Percentiles rank a stretch among this genome's conserved stretches.
phyloP scores from a whole-genome alignment of 192 early-diverging fungal genomes.

The Fimicolochytrium jonesii region DNA sequence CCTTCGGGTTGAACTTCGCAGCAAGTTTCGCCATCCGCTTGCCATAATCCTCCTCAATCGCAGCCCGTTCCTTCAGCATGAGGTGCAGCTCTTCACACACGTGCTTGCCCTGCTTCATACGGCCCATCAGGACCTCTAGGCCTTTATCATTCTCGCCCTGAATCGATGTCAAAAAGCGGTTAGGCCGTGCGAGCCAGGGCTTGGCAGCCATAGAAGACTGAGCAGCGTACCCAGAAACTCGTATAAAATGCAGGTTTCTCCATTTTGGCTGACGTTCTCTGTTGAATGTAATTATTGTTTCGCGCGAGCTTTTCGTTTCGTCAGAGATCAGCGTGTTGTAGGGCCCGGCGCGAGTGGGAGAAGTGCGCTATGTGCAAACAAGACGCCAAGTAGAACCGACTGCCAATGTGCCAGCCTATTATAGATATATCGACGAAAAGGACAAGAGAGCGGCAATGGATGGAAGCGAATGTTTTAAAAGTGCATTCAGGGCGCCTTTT shows the following conservation, averaged over 20 bases:
- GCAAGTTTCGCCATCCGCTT: conserved; percentile 46
- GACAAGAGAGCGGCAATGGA: too few relatives aligned
- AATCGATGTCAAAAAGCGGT: neutral
- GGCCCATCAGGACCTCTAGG: conserved; percentile 40
- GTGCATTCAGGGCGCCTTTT: too few relatives aligned
- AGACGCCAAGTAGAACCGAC: too few relatives aligned
- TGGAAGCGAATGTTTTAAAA: too few relatives aligned
- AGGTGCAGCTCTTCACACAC: conserved; percentile 40
- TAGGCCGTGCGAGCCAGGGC: neutral
- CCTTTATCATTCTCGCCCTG: conserved; percentile 50
- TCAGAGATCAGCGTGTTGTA: too few relatives aligned
- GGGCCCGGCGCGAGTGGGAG: too few relatives aligned
- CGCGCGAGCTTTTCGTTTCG: too few relatives aligned
- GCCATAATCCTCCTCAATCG: conserved; percentile 58
- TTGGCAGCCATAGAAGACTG: neutral
- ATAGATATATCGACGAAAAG: too few relatives aligned
- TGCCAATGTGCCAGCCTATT: too few relatives aligned
- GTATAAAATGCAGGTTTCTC: conserved; percentile 30
- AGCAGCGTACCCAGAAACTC: conserved; percentile 37
- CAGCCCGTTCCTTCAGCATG: conserved; percentile 44
- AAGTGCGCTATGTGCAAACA: too few relatives aligned
- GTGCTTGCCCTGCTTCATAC: conserved; percentile 50
- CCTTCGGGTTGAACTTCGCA: conserved; percentile 44
- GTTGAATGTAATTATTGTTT: too few relatives aligned
- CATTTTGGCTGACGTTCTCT: too few relatives aligned